phyloP scores from a whole-genome alignment of 2,329 filamentous ascomycete species.

The Trichophyton verrucosum region DNA sequence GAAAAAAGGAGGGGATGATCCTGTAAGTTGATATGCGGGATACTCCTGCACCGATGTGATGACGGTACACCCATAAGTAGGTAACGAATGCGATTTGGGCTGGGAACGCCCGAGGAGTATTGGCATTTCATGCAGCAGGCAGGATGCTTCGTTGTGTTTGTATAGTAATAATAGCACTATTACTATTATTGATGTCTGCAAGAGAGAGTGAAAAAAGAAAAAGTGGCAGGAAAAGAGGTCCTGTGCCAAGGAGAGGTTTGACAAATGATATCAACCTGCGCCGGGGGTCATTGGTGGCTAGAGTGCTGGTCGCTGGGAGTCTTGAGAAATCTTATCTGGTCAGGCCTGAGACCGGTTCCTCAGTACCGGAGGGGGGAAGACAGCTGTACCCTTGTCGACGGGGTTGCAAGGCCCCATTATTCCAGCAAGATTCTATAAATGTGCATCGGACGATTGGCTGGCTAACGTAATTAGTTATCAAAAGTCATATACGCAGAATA shows the following conservation, averaged over 20 bases:
- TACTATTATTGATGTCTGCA: background rate
- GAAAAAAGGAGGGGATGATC: background rate
- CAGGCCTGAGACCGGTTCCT: background rate
- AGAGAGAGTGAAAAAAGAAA: background rate
- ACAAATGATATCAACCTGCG: background rate
- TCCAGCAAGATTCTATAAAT: background rate
- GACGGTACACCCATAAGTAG: background rate
- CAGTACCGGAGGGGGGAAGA: background rate
- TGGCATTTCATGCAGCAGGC: background rate
- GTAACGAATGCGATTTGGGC: background rate
- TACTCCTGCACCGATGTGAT: background rate
- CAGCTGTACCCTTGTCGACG: background rate
- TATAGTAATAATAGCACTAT: background rate
- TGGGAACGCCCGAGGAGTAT: background rate
- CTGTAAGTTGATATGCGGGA: background rate
- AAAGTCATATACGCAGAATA: background rate
- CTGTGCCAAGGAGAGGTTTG: background rate
- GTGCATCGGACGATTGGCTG: background rate
- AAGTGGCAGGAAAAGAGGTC: background rate
- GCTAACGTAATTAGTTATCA: background rate
- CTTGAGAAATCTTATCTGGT: background rate
- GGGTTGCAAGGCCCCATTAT: background rate
- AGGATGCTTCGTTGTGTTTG: background rate
- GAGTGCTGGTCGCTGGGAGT: background rate
- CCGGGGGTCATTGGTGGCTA: background rate